Evolutionary conservation across 2,329 filamentous ascomycete species (phyloP), one percentile per base, ranked within the genome.

Genomic region (Microcyclosporella mali): DNA sequence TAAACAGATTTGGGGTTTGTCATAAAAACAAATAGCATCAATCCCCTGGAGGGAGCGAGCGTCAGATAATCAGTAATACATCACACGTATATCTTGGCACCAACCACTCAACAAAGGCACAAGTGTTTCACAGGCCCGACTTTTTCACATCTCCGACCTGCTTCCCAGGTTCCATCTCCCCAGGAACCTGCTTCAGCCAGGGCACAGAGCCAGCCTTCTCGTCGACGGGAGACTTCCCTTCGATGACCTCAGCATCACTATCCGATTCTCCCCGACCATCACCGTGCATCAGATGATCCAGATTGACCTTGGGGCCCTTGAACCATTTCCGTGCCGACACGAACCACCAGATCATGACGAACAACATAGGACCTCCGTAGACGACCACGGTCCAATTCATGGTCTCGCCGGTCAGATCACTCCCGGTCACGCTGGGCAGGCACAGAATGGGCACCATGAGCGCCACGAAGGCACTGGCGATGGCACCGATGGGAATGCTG

Each of bases 361-460:
- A 35, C 42, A 78, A 45, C 79, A 84, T 84, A 0, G 78, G 75
- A 2, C 67, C 79, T 4, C 79, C 81, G 62, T 81, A 84, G 7
- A 83, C 79, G 17, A 84, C 65, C 50, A 70, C 75, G 1, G 81
- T 84, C 77, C 81, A 85, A 57, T 85, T 85, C 81, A 85, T 84
- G 6, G 66, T 56, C 12, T 68, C 59, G 1, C 61, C 59, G 2
- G 72, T 70, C 39, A 85, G 59, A 52, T 82, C 66, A 0, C 59
- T 63, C 1, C 79, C 80, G 1, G 70, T 77, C 4, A 71, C 67
- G 36, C 71, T 73, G 0, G 82, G 82, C 36, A 85, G 69, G 59
- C 80, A 84, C 33, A 85, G 66, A 31, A 85, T 78, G 0, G 82
- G 82, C 38, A 85, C 67, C 77, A 85, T 85, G 17, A 85, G 66